A percentile compares a stretch with the other conserved stretches of the same genome.
Evolutionary conservation across 1,139 yeast species (phyloP).

Genomic region (Lizanozyma gosingica): DNA sequence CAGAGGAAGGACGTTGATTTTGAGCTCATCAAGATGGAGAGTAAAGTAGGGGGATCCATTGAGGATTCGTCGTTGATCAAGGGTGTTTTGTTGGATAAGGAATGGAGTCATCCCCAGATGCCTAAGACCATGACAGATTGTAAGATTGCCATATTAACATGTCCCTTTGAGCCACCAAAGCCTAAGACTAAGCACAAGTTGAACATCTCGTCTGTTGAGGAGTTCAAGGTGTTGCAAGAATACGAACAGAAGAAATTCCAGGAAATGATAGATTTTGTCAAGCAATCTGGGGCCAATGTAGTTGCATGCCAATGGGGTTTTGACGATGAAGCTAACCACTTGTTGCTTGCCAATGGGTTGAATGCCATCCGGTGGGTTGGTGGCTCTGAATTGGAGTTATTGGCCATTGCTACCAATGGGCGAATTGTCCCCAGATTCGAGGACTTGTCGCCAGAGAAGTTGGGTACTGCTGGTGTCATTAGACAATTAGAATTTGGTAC

Average conservation of each 20-base stretch:
- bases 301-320: slow-evolving; percentile 99
- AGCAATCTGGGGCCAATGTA: slow-evolving; percentile 87
- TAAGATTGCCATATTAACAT: slow-evolving; percentile 87
- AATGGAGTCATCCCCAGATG: slow-evolving; percentile 98
- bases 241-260: slow-evolving; percentile 87
- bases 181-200: slow-evolving; percentile 98
- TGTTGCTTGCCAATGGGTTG: slow-evolving; percentile 74
- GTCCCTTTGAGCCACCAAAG: slow-evolving; percentile 99
- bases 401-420: slow-evolving; percentile 96
- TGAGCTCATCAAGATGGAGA: slow-evolving; percentile 90
- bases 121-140: slow-evolving; percentile 74
- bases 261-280: slow-evolving; percentile 84
- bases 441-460: slow-evolving; percentile 71
- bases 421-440: slow-evolving; percentile 96
- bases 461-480: slow-evolving; percentile 82
- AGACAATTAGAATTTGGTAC: slow-evolving; percentile 93
- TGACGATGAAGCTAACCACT: slow-evolving; percentile 97
- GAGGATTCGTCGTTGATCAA: slow-evolving; percentile 77
- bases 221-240: slow-evolving; percentile 79
- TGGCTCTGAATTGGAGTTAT: slow-evolving; percentile 89
- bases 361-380: slow-evolving; percentile 99
- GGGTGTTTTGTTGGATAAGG: slow-evolving; percentile 93
- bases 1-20: slow-evolving; percentile 93
- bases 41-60: slow-evolving; percentile 90
- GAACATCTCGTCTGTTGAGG: slow-evolving; percentile 87